phyloP scores from a whole-genome alignment of 2,329 filamentous ascomycete species.

The Waltergamsia citrina region DNA sequence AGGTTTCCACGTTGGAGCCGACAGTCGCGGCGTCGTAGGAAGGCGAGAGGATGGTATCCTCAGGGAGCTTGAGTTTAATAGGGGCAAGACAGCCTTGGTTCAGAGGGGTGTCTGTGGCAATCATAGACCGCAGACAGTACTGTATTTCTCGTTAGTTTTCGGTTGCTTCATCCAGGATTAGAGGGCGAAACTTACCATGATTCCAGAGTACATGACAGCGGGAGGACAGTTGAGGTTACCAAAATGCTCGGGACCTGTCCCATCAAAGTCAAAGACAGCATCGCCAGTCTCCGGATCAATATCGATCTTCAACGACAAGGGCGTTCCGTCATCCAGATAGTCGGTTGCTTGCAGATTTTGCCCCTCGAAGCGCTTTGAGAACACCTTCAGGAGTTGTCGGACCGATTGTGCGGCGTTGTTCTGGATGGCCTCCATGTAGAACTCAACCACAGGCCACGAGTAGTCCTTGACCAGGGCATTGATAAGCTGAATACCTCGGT shows the following conservation, averaged over 20 bases:
- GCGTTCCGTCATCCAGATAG: constrained; percentile 81
- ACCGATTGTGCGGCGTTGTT: constrained; percentile 72
- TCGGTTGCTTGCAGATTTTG: constrained; percentile 19
- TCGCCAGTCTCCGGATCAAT: constrained; percentile 68
- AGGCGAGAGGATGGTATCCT: constrained; percentile 63
- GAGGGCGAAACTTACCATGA: constrained; percentile 39
- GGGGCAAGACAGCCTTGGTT: constrained; percentile 80
- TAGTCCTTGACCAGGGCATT: constrained; percentile 68
- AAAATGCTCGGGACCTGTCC: constrained; percentile 18
- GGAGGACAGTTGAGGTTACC: constrained; percentile 23
- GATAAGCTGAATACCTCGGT: constrained; percentile 74
- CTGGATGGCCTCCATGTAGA: constrained; percentile 79
- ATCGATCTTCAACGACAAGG: constrained; percentile 64
- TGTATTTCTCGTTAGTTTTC: background rate
- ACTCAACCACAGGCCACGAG: constrained; percentile 65
- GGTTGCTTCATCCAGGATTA: background rate
- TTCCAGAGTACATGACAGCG: constrained; percentile 40
- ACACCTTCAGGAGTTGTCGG: constrained; percentile 60
- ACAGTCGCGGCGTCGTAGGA: constrained; percentile 72
- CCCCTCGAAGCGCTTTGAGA: constrained; percentile 30
- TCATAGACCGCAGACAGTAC: constrained; percentile 73
- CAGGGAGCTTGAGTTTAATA: constrained; percentile 65
- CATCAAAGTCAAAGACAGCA: constrained; percentile 51
- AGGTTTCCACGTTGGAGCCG: constrained; percentile 73
- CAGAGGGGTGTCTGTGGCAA: constrained; percentile 72